Evolutionary conservation across 352 stramenopile species (phyloP).

Genomic region (Pythium aquatile): DNA sequence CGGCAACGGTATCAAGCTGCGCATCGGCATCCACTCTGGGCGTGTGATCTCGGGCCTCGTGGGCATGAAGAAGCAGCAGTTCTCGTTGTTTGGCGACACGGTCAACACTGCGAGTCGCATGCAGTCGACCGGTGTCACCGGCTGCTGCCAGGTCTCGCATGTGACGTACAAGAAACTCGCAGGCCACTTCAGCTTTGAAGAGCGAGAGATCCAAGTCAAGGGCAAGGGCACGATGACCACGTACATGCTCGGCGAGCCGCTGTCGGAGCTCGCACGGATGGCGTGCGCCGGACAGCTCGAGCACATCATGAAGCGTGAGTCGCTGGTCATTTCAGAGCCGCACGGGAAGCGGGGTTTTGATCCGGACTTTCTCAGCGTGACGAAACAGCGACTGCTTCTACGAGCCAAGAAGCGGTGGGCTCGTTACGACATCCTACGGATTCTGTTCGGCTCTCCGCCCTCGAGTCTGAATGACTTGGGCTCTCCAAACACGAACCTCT

Average conservation of each 20-base stretch:
- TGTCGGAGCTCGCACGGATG: slow-evolving; percentile 61
- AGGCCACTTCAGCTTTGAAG: slow-evolving; percentile 74
- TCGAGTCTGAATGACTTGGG: slow-evolving; percentile 32
- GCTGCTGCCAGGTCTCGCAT: slow-evolving; percentile 76
- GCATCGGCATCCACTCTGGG: slow-evolving; percentile 90
- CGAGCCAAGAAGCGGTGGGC: slow-evolving; percentile 53
- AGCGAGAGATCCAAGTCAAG: slow-evolving; percentile 83
- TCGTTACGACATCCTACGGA: slow-evolving; percentile 52
- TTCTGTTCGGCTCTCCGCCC: slow-evolving; percentile 53
- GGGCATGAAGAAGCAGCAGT: slow-evolving; percentile 91
- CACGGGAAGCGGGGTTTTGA: slow-evolving; percentile 48
- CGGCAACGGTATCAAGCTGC: slow-evolving; percentile 84
- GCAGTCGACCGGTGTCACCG: slow-evolving; percentile 86
- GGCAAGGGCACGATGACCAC: slow-evolving; percentile 84
- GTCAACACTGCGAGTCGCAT: slow-evolving; percentile 89
- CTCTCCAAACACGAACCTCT: slow-evolving; percentile 35
- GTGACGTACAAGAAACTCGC: slow-evolving; percentile 82
- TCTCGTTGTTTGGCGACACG: slow-evolving; percentile 93
- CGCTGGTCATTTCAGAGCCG: slow-evolving; percentile 48
- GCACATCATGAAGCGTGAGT: slow-evolving; percentile 66
- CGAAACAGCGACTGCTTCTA: slow-evolving; percentile 48
- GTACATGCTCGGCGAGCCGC: slow-evolving; percentile 74
- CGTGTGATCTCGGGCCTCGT: slow-evolving; percentile 87
- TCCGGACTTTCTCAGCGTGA: slow-evolving; percentile 49
- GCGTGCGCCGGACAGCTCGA: slow-evolving; percentile 63